Percentiles rank a stretch among this genome's conserved stretches.
These are phyloP conservation scores for Kregervanrija pseudodelftensis DNA, from an alignment of 805 yeast genomes.

Conservation along the genomic window DNA sequence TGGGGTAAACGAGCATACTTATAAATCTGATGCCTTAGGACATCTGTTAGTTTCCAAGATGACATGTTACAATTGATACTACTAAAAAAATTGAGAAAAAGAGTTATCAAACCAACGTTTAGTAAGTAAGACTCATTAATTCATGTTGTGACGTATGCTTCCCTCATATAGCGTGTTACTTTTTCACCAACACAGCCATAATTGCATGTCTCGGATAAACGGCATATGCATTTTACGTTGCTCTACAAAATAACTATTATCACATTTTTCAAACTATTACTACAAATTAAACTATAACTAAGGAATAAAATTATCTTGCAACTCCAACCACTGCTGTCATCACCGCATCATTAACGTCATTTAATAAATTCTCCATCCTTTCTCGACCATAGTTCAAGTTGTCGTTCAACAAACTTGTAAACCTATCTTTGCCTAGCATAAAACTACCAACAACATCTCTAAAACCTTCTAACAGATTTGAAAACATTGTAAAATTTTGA, in stretches of 20 bases:
- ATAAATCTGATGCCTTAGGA: conserved; percentile 48
- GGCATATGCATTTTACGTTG: not conserved
- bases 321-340: conserved; percentile 29
- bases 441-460: conserved; percentile 40
- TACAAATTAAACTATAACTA: not conserved
- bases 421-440: conserved; percentile 41
- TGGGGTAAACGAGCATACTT: conserved; percentile 70
- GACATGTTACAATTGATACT: conserved; percentile 5
- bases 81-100: not conserved
- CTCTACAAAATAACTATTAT: not conserved
- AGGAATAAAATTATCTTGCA: not conserved
- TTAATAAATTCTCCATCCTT: conserved; percentile 27
- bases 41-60: conserved; percentile 41
- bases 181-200: not conserved
- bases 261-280: not conserved
- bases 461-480: conserved; percentile 30
- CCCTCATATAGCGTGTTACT: no score
- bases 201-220: conserved; percentile 1
- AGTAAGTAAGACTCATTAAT: no score
- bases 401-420: conserved; percentile 28
- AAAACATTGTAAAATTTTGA: conserved; percentile 14
- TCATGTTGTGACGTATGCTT: no score
- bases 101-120: not conserved
- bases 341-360: conserved; percentile 36
- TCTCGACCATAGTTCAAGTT: conserved; percentile 26